Evolutionary conservation across 768 basidiomycete species (phyloP), one percentile per base, ranked within the genome.

Genomic region (Coprinopsis strossmayeri): DNA sequence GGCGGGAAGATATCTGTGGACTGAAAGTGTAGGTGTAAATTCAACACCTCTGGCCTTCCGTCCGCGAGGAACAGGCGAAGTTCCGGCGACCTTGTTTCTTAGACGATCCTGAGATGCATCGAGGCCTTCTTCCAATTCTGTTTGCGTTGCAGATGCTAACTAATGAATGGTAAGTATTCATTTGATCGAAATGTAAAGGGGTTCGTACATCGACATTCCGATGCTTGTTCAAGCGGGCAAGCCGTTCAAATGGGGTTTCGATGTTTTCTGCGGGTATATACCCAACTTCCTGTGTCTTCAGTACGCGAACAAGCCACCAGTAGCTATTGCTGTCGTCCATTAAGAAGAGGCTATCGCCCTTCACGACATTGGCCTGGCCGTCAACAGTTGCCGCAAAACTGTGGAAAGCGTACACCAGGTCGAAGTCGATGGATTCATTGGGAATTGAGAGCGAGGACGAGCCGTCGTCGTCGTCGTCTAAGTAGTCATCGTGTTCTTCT

Each of bases 261-360:
- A 99, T 97, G 64, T 97, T 98, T 69, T 99, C 96, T 0, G 96
- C 96, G 15, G 96, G 96, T 43, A 99, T 98, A 64, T 99, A 99
- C 0, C 96, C 96, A 13, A 99, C 91, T 59, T 96, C 93, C 66
- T 97, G 93, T 5, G 95, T 97, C 71, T 97, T 98, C 54, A 99
- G 82, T 7, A 99, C 96, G 40, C 93, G 82, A 5, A 99, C 95
- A 43, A 98, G 87, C 96, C 96, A 98, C 96, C 96, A 98, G 69
- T 99, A 99, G 67, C 90, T 91, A 66, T 99, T 98, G 49, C 86
- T 91, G 65, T 99, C 96, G 69, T 99, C 96, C 79, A 98, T 91
- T 37, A 99, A 74, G 62, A 92, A 85, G 39, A 99, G 77, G 53
- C 89, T 90, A 73, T 99, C 95, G 21, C 96, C 96, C 67, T 97